Evolutionary conservation across 2,329 filamentous ascomycete species (phyloP).

Genomic region (Fusarium illudens): DNA sequence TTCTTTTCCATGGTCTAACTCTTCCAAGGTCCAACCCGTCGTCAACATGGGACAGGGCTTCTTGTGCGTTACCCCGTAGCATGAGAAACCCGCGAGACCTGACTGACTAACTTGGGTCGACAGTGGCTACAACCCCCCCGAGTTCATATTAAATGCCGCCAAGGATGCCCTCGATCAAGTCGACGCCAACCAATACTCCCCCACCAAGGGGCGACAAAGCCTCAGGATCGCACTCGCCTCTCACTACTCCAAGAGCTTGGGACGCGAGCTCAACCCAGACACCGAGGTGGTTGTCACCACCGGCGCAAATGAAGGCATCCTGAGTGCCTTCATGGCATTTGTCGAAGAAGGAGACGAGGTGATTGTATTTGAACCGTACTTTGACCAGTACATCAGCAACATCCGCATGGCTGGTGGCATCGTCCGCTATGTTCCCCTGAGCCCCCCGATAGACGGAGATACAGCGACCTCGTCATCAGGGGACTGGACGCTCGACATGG

Average conservation of each 20-base stretch:
- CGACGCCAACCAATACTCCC: background rate
- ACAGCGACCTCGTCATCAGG: background rate
- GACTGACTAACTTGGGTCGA: too few relatives aligned
- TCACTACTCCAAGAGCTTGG: constrained; percentile 88
- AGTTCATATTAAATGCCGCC: constrained; percentile 88
- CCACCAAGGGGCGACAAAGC: constrained; percentile 55
- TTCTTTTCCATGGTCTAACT: too few relatives aligned
- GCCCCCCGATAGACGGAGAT: background rate
- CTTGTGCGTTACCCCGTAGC: constrained; percentile 67
- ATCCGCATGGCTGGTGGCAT: constrained; percentile 96
- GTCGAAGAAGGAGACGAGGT: constrained; percentile 93
- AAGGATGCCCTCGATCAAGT: constrained; percentile 73
- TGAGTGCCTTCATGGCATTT: constrained; percentile 96
- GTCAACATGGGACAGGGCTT: constrained; percentile 73
- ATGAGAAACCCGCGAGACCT: background rate
- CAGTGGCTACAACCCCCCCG: constrained; percentile 84
- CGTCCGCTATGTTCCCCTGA: constrained; percentile 70
- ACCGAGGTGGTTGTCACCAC: constrained; percentile 95
- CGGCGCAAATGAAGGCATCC: constrained; percentile 88
- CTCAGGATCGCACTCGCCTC: constrained; percentile 90
- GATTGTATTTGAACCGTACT: constrained; percentile 95
- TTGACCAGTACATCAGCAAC: constrained; percentile 94
- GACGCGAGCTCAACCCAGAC: constrained; percentile 79
- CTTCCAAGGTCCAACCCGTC: constrained; percentile 58
- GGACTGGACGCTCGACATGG: background rate